These are phyloP conservation scores for Fusarium nisikadoi DNA, from an alignment of 2,329 filamentous ascomycete genomes.

Conservation along the genomic window DNA sequence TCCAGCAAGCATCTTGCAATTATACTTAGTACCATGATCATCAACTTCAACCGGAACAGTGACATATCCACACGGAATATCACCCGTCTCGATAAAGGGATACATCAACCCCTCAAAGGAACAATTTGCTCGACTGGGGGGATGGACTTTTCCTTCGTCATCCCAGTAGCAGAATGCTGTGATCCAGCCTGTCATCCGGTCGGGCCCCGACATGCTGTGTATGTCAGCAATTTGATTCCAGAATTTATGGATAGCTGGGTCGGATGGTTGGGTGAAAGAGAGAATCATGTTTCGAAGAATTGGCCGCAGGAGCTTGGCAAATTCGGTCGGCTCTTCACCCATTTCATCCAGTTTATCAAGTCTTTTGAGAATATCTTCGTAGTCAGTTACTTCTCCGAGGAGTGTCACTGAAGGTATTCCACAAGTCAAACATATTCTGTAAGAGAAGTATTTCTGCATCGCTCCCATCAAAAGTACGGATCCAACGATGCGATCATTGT, in stretches of 20 bases:
- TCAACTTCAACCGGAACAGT: not conserved
- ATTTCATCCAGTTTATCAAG: not conserved
- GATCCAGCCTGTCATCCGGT: not conserved
- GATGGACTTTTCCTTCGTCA: not conserved
- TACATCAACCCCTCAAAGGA: not conserved
- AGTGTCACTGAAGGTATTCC: not conserved
- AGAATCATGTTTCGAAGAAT: not conserved
- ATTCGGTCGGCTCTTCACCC: not conserved
- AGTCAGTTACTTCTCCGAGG: not conserved
- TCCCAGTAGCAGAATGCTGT: not conserved
- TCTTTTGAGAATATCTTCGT: not conserved
- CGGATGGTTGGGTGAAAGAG: not conserved
- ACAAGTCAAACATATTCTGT: accelerated
- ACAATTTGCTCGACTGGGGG: accelerated
- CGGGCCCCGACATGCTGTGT: accelerated
- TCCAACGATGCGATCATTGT: not conserved
- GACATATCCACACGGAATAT: not conserved
- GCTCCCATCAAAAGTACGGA: not conserved
- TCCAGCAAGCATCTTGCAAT: not conserved
- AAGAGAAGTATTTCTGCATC: not conserved
- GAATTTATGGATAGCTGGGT: not conserved
- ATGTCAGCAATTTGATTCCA: not conserved
- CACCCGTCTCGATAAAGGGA: accelerated
- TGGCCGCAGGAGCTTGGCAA: not conserved
- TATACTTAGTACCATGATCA: accelerated